Percentiles rank a stretch among this genome's conserved stretches.
Conservation (phyloP, 2,329 filamentous ascomycete genomes). For the Paracoccidioides lutzii region DNA sequence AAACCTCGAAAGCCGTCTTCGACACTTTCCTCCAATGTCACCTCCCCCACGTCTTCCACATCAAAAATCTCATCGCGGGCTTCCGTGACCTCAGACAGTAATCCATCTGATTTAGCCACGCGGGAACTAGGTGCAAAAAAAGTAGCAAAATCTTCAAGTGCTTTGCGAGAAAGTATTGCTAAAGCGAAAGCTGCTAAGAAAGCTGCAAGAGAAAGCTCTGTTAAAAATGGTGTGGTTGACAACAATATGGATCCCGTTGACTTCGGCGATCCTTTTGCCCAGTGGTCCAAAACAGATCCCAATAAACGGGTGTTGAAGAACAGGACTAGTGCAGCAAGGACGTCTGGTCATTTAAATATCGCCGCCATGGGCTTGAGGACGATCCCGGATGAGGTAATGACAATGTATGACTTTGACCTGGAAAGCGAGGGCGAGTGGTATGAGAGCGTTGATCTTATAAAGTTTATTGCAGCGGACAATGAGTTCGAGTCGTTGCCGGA, state of each 20-base stretch:
- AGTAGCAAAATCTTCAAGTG: constrained; percentile 57
- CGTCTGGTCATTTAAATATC: constrained; percentile 75
- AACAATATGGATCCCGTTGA: constrained; percentile 37
- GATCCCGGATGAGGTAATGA: constrained; percentile 69
- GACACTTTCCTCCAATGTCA: constrained; percentile 18
- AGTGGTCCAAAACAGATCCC: constrained; percentile 44
- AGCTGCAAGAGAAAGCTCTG: constrained; percentile 30
- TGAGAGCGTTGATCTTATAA: constrained; percentile 75
- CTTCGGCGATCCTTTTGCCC: constrained; percentile 42
- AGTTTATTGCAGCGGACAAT: constrained; percentile 80
- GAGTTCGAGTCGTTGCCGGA: constrained; percentile 65
- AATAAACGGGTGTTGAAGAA: constrained; percentile 57
- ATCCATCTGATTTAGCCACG: constrained; percentile 17
- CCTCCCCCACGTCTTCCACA: constrained; percentile 19
- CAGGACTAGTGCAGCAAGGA: constrained; percentile 58
- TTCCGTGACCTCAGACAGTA: constrained; percentile 19
- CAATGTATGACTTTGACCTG: constrained; percentile 76
- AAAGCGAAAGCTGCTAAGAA: constrained; percentile 76
- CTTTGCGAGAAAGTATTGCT: constrained; percentile 80
- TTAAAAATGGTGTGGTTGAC: constrained; percentile 13
- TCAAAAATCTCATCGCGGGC: constrained; percentile 22
- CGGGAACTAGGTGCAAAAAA: constrained; percentile 28
- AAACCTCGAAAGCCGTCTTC: constrained; percentile 26
- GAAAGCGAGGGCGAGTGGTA: constrained; percentile 63
- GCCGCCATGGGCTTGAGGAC: constrained; percentile 66